These are phyloP conservation scores for Candida methanosorbosa DNA, from an alignment of 805 yeast genomes.

Conservation along the genomic window DNA sequence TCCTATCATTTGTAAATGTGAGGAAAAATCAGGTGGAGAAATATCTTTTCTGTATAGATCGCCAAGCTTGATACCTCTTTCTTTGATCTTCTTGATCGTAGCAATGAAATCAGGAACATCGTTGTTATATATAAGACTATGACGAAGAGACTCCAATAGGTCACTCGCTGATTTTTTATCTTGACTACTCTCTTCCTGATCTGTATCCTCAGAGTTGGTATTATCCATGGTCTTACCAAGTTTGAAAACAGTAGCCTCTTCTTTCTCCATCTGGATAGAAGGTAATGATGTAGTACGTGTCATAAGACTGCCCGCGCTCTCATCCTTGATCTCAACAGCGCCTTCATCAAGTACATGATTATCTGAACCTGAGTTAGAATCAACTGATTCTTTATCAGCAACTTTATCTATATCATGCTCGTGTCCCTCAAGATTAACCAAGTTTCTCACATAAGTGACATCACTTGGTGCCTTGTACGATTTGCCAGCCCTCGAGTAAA, in stretches of 20 bases:
- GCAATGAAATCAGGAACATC: slow-evolving; percentile 29
- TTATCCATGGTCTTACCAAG: slow-evolving; percentile 2
- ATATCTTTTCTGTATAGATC: slow-evolving; percentile 15
- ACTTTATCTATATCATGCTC: background rate
- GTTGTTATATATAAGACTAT: slow-evolving; percentile 22
- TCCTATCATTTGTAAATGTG: background rate
- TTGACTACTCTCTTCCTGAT: no score
- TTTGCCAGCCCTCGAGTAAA: slow-evolving; percentile 9
- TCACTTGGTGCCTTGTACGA: slow-evolving; percentile 2
- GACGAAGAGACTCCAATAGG: slow-evolving; percentile 8
- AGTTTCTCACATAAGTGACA: background rate
- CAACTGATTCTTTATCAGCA: background rate
- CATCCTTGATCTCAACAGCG: slow-evolving; percentile 6
- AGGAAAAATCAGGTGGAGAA: background rate
- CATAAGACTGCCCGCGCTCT: slow-evolving; percentile 5
- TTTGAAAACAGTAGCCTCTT: slow-evolving; percentile 13
- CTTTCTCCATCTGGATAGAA: slow-evolving; percentile 10
- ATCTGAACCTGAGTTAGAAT: slow-evolving; percentile 1
- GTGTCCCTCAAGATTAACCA: slow-evolving; percentile 6
- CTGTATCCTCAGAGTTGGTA: slow-evolving; percentile 26
- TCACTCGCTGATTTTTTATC: no score
- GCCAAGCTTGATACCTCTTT: slow-evolving; percentile 31
- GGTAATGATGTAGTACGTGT: slow-evolving; percentile 5
- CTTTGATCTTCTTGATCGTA: slow-evolving; percentile 29
- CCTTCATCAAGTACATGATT: slow-evolving; percentile 1